Evolutionary conservation across 1,284 basidiomycete species (phyloP).

Genomic region (Schizophyllum commune): DNA sequence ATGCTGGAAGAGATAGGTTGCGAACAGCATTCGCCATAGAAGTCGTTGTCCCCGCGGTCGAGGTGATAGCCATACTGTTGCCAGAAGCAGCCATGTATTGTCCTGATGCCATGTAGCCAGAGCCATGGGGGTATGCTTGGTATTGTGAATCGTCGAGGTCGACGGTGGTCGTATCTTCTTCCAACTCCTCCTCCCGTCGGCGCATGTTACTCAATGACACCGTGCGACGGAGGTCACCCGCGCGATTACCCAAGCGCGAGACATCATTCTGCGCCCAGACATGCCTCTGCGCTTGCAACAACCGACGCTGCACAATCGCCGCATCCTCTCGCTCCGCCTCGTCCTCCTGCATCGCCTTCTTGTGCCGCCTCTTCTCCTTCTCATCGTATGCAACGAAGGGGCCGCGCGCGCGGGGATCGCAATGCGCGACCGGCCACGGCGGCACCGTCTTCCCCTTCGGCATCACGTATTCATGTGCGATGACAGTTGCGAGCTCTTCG

Average conservation of each 20-base stretch:
- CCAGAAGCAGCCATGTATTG: constrained; percentile 83
- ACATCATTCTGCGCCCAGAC: constrained; percentile 25
- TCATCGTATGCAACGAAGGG: constrained; percentile 72
- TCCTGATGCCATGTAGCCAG: constrained; percentile 59
- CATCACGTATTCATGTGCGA: constrained; percentile 56
- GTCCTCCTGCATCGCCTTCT: constrained; percentile 44
- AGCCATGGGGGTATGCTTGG: constrained; percentile 39
- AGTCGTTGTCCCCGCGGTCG: constrained; percentile 72
- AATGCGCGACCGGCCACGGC: constrained; percentile 66
- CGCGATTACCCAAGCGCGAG: constrained; percentile 7
- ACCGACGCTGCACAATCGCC: constrained; percentile 26
- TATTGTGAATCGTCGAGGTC: constrained; percentile 44
- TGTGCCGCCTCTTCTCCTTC: constrained; percentile 57
- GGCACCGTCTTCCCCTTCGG: constrained; percentile 42
- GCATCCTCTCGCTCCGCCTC: constrained; percentile 39
- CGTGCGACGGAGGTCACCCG: constrained; percentile 63
- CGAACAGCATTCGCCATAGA: constrained; percentile 57
- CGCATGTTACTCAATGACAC: constrained; percentile 75
- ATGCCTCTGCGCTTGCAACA: constrained; percentile 28
- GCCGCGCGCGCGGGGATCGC: constrained; percentile 61
- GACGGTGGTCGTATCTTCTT: constrained; percentile 14
- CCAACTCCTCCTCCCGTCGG: constrained; percentile 29
- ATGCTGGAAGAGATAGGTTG: constrained; percentile 40
- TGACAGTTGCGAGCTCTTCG: constrained; percentile 68
- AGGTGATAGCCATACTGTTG: constrained; percentile 91